These are phyloP conservation scores for Phyllosticta ampelicida DNA, from an alignment of 2,329 filamentous ascomycete species.

Conservation along the genomic window DNA sequence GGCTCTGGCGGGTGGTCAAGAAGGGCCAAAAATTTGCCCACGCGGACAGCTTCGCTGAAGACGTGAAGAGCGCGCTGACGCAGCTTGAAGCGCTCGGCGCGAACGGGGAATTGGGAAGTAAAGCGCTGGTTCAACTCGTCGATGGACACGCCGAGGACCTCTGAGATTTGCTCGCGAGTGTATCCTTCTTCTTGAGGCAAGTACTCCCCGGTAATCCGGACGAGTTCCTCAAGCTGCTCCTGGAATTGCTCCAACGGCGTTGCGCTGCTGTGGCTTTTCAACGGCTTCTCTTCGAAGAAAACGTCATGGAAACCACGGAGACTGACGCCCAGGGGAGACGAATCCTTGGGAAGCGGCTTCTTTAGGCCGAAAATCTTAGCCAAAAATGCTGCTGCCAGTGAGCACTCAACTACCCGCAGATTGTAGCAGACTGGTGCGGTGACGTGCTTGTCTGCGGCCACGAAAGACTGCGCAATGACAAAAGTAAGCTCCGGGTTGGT, in stretches of 20 bases:
- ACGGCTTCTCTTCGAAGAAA: constrained; percentile 53
- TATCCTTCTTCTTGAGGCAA: constrained; percentile 74
- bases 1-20: constrained; percentile 40
- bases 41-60: constrained; percentile 77
- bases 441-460: constrained; percentile 87
- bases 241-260: constrained; percentile 35
- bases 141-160: constrained; percentile 57
- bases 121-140: constrained; percentile 65
- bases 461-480: constrained; percentile 87
- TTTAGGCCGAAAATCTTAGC: constrained; percentile 50
- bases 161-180: constrained; percentile 73
- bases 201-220: constrained; percentile 58
- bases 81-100: constrained; percentile 77
- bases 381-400: constrained; percentile 64
- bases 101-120: constrained; percentile 80
- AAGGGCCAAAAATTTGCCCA: constrained; percentile 70
- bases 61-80: constrained; percentile 84
- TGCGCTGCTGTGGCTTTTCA: constrained; percentile 37
- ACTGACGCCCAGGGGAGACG: constrained; percentile 70
- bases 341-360: constrained; percentile 57
- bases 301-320: constrained; percentile 79
- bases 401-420: constrained; percentile 90
- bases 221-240: constrained; percentile 61
- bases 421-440: constrained; percentile 95
- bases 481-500: constrained; percentile 79